Percentiles rank a stretch among this genome's conserved stretches.
Conservation (phyloP, 2,329 filamentous ascomycete species). For the Fusarium proliferatum region DNA sequence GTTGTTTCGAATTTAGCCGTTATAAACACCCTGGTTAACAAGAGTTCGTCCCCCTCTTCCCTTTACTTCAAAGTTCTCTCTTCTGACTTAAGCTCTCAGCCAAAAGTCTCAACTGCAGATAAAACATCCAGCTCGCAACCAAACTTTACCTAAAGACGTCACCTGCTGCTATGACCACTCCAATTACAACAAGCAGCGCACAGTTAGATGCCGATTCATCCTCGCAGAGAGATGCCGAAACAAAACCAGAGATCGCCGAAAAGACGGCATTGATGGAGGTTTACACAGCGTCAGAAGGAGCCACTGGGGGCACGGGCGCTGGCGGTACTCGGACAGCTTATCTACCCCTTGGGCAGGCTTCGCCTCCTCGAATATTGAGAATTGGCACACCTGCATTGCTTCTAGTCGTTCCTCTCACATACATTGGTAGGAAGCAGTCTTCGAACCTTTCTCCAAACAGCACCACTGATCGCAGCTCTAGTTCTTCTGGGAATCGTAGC, state of each 20-base stretch:
- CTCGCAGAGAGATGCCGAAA: background rate
- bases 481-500: background rate
- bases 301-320: background rate
- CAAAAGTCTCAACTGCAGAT: too few relatives aligned
- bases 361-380: background rate
- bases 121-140: too few relatives aligned
- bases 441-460: background rate
- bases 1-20: background rate
- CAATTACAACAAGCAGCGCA: background rate
- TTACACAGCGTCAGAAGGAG: background rate
- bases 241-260: background rate
- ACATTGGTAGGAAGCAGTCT: background rate
- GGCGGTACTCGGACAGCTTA: background rate
- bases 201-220: background rate
- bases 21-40: background rate
- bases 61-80: background rate
- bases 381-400: background rate
- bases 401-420: background rate
- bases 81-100: too few relatives aligned
- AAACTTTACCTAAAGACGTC: background rate
- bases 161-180: background rate
- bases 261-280: background rate
- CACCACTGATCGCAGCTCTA: background rate
- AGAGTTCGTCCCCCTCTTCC: background rate
- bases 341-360: background rate